A percentile compares a stretch with the other conserved stretches of the same genome.
These are phyloP conservation scores for Misopates orontium DNA, from an alignment of 257 asterid genomes.

Conservation along the genomic window DNA sequence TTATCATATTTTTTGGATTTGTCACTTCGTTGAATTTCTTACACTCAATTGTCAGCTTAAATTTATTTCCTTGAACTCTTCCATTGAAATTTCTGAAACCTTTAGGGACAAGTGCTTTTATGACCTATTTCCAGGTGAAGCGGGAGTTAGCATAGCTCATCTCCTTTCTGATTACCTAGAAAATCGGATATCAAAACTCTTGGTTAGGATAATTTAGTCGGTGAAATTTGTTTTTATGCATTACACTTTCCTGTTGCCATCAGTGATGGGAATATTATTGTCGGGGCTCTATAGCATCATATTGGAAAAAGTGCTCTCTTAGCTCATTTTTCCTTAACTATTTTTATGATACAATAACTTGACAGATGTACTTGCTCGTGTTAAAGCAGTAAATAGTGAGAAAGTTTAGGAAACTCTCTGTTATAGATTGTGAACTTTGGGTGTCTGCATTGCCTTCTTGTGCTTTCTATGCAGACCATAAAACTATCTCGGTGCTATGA, in stretches of 20 bases:
- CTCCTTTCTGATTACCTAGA: neutral
- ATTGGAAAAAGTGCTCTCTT: too few species aligned
- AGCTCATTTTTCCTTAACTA: too few species aligned
- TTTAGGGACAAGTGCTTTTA: slow-evolving; percentile 7
- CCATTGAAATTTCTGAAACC: slow-evolving; percentile 14
- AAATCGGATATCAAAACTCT: neutral
- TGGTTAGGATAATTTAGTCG: slow-evolving; percentile 1
- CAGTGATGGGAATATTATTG: too few species aligned
- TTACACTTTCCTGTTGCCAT: too few species aligned
- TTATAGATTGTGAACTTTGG: slow-evolving; percentile 11
- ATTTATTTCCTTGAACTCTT: slow-evolving; percentile 17
- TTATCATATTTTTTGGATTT: neutral
- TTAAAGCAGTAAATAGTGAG: slow-evolving; percentile 18
- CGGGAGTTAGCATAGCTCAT: neutral
- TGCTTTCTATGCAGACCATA: slow-evolving; percentile 13
- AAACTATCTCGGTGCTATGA: slow-evolving; percentile 1
- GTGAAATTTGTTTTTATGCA: too few species aligned
- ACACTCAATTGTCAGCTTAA: slow-evolving; percentile 2
- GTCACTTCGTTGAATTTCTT: slow-evolving; percentile 4
- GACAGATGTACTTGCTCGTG: slow-evolving; percentile 2
- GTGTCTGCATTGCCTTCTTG: slow-evolving; percentile 7
- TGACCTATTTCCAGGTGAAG: neutral
- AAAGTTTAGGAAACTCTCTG: slow-evolving; percentile 6
- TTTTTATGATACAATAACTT: too few species aligned
- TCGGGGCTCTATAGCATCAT: too few species aligned